Conservation (phyloP, 78 protist species). For the Anaeramoeba ignava region DNA sequence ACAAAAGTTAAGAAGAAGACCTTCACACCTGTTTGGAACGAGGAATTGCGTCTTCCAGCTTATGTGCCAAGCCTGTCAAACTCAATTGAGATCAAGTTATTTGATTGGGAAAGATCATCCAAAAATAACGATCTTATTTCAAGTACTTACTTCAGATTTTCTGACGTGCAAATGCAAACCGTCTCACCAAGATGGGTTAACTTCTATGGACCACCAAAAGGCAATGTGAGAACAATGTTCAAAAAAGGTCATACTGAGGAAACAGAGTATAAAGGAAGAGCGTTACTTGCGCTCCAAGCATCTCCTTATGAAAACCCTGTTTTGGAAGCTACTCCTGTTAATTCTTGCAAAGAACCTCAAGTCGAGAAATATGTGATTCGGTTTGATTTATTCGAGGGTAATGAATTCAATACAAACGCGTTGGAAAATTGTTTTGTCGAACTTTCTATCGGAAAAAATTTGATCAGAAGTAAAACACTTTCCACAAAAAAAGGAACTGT, state of each 20-base stretch:
- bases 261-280: constrained; percentile 14
- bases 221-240: background rate
- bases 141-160: background rate
- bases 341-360: background rate
- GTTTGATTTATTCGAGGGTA: constrained; percentile 19
- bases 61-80: constrained; percentile 7
- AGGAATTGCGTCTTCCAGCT: constrained; percentile 13
- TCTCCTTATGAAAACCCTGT: background rate
- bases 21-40: constrained; percentile 22
- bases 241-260: constrained; percentile 4
- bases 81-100: background rate
- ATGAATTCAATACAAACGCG: background rate
- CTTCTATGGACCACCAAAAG: constrained; percentile 22
- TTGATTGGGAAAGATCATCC: constrained; percentile 1
- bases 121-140: background rate
- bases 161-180: background rate
- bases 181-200: constrained; percentile 19
- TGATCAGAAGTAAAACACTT: background rate
- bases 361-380: background rate
- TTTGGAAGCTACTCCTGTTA: background rate
- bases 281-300: constrained; percentile 23
- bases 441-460: constrained; percentile 3
- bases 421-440: background rate
- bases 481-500: constrained; percentile 6
- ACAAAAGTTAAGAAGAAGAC: background rate